Evolutionary conservation across 2,329 filamentous ascomycete genomes (phyloP).

Genomic region (Nigrospora osmanthi): DNA sequence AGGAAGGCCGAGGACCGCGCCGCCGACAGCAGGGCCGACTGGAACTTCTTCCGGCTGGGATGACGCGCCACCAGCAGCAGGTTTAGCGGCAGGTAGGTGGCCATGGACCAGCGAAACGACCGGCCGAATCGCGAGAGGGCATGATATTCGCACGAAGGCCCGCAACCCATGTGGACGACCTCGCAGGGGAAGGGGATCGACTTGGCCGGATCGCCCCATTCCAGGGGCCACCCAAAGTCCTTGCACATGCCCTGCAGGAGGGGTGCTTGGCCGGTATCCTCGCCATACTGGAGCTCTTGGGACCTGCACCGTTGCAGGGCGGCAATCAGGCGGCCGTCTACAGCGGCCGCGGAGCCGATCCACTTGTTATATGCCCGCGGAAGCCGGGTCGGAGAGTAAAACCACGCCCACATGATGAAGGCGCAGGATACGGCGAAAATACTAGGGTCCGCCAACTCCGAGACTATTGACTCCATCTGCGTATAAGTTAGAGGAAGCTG

Average conservation of each 20-base stretch:
- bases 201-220: constrained; percentile 64
- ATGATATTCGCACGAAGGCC: constrained; percentile 68
- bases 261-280: constrained; percentile 61
- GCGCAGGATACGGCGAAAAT: constrained; percentile 67
- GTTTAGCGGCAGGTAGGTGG: constrained; percentile 70
- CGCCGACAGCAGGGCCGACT: constrained; percentile 48
- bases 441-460: constrained; percentile 51
- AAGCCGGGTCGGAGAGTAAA: constrained; percentile 65
- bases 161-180: constrained; percentile 73
- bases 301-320: constrained; percentile 60
- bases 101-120: constrained; percentile 67
- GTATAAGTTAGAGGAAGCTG: constrained; percentile 12
- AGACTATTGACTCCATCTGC: constrained; percentile 30
- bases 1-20: constrained; percentile 70
- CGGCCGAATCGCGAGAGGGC: constrained; percentile 58
- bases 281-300: constrained; percentile 61
- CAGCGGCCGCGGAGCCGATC: constrained; percentile 70
- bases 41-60: constrained; percentile 35
- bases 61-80: constrained; percentile 51
- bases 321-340: constrained; percentile 67
- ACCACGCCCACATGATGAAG: constrained; percentile 84
- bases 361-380: constrained; percentile 71
- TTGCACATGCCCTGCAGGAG: constrained; percentile 65
- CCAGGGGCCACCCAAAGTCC: constrained; percentile 60
- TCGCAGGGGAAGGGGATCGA: constrained; percentile 73